These are phyloP conservation scores for Stagonosporopsis chrysanthemi DNA, from an alignment of 2,329 filamentous ascomycete genomes.

Conservation along the genomic window DNA sequence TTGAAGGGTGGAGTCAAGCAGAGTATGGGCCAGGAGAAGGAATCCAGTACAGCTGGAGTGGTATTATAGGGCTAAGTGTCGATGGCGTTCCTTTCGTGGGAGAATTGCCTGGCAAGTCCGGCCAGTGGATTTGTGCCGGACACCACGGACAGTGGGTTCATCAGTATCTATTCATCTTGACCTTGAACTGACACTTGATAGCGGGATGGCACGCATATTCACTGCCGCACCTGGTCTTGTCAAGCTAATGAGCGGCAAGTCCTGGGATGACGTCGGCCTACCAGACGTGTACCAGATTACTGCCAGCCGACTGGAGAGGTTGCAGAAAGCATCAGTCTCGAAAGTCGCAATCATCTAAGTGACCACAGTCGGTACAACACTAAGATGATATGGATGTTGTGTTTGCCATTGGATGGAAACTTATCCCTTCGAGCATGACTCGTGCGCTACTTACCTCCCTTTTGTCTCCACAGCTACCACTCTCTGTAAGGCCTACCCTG, in stretches of 20 bases:
- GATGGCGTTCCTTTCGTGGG: constrained; percentile 40
- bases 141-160: constrained; percentile 40
- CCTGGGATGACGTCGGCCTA: constrained; percentile 30
- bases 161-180: background rate
- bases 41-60: constrained; percentile 42
- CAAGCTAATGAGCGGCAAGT: constrained; percentile 31
- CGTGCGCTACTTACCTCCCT: background rate
- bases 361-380: background rate
- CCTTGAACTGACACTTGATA: constrained; percentile 15
- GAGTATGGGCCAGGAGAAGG: constrained; percentile 40
- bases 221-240: constrained; percentile 38
- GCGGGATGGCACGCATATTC: constrained; percentile 40
- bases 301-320: constrained; percentile 20
- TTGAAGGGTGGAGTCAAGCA: constrained; percentile 35
- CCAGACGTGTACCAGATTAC: constrained; percentile 36
- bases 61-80: constrained; percentile 36
- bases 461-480: background rate
- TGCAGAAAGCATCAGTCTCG: constrained; percentile 4
- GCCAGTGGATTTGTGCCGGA: constrained; percentile 39
- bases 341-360: constrained; percentile 22
- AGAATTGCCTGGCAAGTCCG: constrained; percentile 30
- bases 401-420: background rate
- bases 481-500: background rate
- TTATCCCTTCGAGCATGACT: background rate
- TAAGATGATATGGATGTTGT: background rate